Conservation (phyloP, 2,329 filamentous ascomycete genomes). For the Venturia carpophila region DNA sequence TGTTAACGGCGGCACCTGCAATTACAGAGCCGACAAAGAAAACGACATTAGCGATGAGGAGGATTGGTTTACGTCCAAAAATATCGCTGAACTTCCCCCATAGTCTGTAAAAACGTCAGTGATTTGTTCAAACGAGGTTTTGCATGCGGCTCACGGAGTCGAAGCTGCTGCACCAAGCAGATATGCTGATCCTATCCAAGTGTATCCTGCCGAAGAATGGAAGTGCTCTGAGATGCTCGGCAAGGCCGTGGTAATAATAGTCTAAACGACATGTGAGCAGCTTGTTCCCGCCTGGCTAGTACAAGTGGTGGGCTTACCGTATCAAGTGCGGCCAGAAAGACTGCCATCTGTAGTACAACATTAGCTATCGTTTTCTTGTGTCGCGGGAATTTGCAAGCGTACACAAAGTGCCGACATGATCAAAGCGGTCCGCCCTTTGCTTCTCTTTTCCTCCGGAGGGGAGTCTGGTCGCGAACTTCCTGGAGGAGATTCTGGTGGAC, state of each 20-base stretch:
- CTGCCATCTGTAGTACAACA: conserved; percentile 19
- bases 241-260: conserved; percentile 20
- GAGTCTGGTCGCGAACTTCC: background rate
- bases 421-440: conserved; percentile 16
- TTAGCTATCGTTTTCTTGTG: background rate
- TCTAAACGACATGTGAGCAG: conserved; percentile 8
- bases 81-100: conserved; percentile 37
- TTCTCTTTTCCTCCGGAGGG: conserved; percentile 9
- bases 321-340: conserved; percentile 20
- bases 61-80: conserved; percentile 32
- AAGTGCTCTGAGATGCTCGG: conserved; percentile 21
- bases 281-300: background rate
- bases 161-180: conserved; percentile 32
- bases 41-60: conserved; percentile 40
- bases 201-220: conserved; percentile 19
- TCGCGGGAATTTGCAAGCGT: background rate
- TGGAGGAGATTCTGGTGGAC: background rate
- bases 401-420: conserved; percentile 18
- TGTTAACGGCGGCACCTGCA: conserved; percentile 49
- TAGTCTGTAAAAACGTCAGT: conserved; percentile 20
- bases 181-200: conserved; percentile 28
- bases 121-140: background rate
- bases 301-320: background rate
- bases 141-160: conserved; percentile 24
- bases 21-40: conserved; percentile 57